Conservation (phyloP, 192 early-diverging fungal genomes). For the Phlyctochytrium bullatum region DNA sequence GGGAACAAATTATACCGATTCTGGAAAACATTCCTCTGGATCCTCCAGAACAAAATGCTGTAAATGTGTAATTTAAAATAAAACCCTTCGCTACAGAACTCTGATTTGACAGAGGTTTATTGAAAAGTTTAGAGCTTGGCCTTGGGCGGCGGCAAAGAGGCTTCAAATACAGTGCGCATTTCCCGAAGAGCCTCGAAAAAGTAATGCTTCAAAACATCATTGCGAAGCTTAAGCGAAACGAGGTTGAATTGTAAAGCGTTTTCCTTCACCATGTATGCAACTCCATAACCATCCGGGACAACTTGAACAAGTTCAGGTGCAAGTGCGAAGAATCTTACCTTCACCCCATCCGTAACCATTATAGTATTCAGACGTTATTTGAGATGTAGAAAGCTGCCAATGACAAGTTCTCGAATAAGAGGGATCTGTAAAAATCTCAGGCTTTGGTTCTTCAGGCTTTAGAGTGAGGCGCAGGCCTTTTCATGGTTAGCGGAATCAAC, state of each 20-base stretch:
- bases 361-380: conserved; percentile 89
- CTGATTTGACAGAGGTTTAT: no score
- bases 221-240: conserved; percentile 65
- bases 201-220: conserved; percentile 72
- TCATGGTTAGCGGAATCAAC: background rate
- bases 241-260: conserved; percentile 86
- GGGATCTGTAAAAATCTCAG: conserved; percentile 83
- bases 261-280: conserved; percentile 93
- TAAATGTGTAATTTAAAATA: no score
- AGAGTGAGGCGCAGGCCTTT: conserved; percentile 77
- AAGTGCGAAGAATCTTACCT: conserved; percentile 22
- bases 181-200: conserved; percentile 86
- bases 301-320: conserved; percentile 33
- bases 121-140: conserved; percentile 76
- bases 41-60: conserved; percentile 2
- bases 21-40: conserved; percentile 55
- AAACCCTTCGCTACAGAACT: no score
- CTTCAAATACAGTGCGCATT: conserved; percentile 75
- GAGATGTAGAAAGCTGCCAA: conserved; percentile 92
- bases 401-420: conserved; percentile 75
- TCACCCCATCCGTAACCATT: conserved; percentile 84
- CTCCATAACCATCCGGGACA: conserved; percentile 85
- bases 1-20: conserved; percentile 83
- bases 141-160: conserved; percentile 54
- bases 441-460: conserved; percentile 71